phyloP scores from a whole-genome alignment of 345 rosid genomes.

The Linum trigynum region DNA sequence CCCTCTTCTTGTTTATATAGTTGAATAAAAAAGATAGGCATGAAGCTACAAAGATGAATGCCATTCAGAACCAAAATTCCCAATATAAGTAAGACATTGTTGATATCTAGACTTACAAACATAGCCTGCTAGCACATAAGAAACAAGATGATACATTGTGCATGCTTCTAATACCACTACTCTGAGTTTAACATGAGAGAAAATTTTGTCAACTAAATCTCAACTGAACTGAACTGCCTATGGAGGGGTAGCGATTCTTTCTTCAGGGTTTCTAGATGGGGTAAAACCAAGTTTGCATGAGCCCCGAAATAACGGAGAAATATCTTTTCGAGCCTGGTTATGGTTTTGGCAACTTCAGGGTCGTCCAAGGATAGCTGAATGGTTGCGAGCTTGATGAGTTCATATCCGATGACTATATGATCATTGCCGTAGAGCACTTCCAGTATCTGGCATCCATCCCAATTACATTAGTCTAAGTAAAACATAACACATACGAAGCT shows the following conservation, averaged over 20 bases:
- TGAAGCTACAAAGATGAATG: no score
- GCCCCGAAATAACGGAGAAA: conserved; percentile 48
- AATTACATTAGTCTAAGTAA: background rate
- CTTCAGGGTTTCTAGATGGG: conserved; percentile 35
- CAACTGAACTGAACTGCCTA: no score
- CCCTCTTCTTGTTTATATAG: no score
- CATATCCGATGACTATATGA: conserved; percentile 70
- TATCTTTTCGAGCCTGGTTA: conserved; percentile 29
- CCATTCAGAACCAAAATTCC: no score
- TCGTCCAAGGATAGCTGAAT: conserved; percentile 49
- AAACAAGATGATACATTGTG: no score
- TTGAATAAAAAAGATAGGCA: no score
- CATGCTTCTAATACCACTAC: no score
- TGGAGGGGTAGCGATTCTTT: background rate
- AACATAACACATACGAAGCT: background rate
- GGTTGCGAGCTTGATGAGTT: conserved; percentile 66
- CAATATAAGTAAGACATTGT: no score
- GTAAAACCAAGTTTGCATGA: conserved; percentile 38
- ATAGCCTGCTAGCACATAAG: no score
- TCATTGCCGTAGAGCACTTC: conserved; percentile 48
- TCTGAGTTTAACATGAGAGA: no score
- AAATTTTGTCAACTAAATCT: no score
- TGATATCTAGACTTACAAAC: no score
- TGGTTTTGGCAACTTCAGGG: conserved; percentile 27
- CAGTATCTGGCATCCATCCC: conserved; percentile 38